Base-by-base conservation (phyloP, 1,284 basidiomycete genomes). In the Mycena sp. region DNA sequence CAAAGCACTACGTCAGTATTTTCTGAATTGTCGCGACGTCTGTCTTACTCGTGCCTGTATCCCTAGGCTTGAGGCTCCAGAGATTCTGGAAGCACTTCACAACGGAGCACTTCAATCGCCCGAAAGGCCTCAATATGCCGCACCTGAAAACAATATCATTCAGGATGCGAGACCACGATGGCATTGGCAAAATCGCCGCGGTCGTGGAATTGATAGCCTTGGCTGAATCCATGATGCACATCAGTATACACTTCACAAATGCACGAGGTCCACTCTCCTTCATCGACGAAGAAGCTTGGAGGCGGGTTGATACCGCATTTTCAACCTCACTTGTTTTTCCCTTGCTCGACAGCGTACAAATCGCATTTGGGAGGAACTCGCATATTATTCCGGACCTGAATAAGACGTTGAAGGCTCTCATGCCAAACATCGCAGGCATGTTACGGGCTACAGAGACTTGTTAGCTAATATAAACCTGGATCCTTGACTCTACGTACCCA, bases 1-100 rank as follows among this genome's bases (percentile, higher is more conserved):
- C 10, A 45, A 54, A 44, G 52, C 52, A 2, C 41, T 56, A 21
- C 43, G 53, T 56, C 1, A 45, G 53, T 45, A n/a, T 10, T n/a
- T 16, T 19, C 14, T 23, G 40, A 14, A 11, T 43, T 23, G 29
- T 16, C 2, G 28, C n/a, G n/a, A 17, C 28, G 21, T 43, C 3
- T 10, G 19, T 32, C 19, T 32, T 21, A 49, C 29, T 49, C 3
- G 19, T 11, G 29, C 10, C 29, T 29, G n/a, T 12, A n/a, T 45
- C 23, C 17, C 23, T 25, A 45, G 43, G 23, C 6, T 26, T 12
- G 41, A 4, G 26, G 45, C 3, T 17, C 6, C 26, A 29, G n/a
- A 7, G 45, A 28, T 12, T 17, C 2, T 46, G 43, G 43, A 55
- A 17, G 32, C 41, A 11, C 16, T n/a, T 5, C 25, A 44, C 12